phyloP scores from a whole-genome alignment of 768 basidiomycete species.

The Sporobolomyces pararoseus region DNA sequence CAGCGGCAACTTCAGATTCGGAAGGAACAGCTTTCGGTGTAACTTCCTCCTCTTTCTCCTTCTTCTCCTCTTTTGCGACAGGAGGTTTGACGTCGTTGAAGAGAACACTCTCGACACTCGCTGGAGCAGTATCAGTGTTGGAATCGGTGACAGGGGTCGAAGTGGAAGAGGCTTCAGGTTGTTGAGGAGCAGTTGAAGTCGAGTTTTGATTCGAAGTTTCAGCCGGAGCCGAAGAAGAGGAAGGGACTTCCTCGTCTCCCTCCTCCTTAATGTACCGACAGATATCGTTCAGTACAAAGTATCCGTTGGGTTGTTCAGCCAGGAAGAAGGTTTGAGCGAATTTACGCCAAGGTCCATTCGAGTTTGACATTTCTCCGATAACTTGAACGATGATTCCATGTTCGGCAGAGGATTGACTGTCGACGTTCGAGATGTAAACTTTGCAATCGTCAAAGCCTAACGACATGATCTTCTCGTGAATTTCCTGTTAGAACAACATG shows the following conservation, averaged over 20 bases:
- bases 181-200: background rate
- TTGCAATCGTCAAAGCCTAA: conserved; percentile 95
- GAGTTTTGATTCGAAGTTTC: background rate
- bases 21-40: background rate
- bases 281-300: conserved; percentile 99
- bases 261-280: conserved; percentile 93
- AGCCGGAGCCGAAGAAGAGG: conserved; percentile 4
- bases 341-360: conserved; percentile 86
- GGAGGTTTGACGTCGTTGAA: conserved; percentile 19
- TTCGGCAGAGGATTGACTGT: conserved; percentile 89
- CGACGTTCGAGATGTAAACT: conserved; percentile 97
- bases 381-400: conserved; percentile 98
- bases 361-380: conserved; percentile 95
- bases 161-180: background rate
- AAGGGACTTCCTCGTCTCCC: conserved; percentile 53
- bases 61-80: background rate
- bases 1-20: background rate
- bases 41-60: no score
- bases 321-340: conserved; percentile 99
- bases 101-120: conserved; percentile 22
- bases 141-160: background rate
- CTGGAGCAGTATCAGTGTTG: background rate
- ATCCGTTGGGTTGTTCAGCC: conserved; percentile 96
- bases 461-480: conserved; percentile 89
- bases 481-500: no score